These are phyloP conservation scores for Cudoniella acicularis DNA, from an alignment of 495 filamentous ascomycete genomes.

Conservation along the genomic window DNA sequence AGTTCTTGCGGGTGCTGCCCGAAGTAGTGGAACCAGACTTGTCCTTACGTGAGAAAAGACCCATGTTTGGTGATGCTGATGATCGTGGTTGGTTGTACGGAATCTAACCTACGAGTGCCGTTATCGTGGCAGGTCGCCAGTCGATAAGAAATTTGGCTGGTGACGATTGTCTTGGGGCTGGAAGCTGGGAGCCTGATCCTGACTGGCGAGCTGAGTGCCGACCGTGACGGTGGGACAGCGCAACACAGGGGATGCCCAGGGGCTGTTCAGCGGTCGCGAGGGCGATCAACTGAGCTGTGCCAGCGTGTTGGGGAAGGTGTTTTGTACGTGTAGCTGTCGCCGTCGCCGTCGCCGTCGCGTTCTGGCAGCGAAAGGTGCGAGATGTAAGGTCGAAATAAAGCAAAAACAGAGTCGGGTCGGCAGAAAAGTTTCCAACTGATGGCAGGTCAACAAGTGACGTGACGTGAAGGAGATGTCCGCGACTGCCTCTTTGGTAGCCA, in stretches of 20 bases:
- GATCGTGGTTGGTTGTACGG: background rate
- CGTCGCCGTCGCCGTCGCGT: no score
- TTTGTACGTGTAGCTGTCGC: background rate
- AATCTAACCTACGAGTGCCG: background rate
- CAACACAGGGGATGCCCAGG: background rate
- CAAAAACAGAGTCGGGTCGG: background rate
- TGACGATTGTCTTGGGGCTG: background rate
- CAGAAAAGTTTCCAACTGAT: background rate
- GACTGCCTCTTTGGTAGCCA: background rate
- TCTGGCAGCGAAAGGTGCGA: background rate
- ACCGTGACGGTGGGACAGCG: background rate
- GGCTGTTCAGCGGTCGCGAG: background rate
- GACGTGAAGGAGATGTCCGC: background rate
- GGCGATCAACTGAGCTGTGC: background rate
- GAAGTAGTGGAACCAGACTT: conserved; percentile 16
- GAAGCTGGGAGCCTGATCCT: background rate
- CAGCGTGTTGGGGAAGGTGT: background rate
- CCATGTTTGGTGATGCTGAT: conserved; percentile 33
- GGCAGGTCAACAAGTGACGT: background rate
- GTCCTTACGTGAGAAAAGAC: conserved; percentile 44
- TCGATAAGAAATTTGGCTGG: background rate
- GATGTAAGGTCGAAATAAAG: background rate
- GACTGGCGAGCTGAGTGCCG: background rate
- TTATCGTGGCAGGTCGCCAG: background rate
- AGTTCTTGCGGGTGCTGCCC: conserved; percentile 32